Conservation (phyloP, 352 stramenopile genomes). For the Saprolegnia parasitica region DNA sequence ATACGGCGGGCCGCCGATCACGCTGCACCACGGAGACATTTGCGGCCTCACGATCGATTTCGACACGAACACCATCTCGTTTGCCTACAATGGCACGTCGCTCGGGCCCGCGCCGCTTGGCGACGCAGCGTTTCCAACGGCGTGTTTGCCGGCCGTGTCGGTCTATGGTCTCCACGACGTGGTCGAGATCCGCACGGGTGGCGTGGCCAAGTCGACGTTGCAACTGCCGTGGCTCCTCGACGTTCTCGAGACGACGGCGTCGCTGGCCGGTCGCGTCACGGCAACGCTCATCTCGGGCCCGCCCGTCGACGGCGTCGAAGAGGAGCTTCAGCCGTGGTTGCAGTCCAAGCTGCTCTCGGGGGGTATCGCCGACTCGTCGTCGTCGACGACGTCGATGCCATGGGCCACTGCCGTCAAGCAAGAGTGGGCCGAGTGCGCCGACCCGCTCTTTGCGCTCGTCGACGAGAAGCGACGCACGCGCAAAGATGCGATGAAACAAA, state of each 20-base stretch:
- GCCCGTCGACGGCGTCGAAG: constrained; percentile 68
- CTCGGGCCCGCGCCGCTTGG: constrained; percentile 42
- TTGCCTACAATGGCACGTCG: constrained; percentile 60
- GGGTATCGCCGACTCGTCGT: constrained; percentile 37
- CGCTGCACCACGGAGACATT: constrained; percentile 57
- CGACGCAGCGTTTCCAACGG: constrained; percentile 36
- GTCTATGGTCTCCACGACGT: constrained; percentile 66
- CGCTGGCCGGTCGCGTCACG: constrained; percentile 58
- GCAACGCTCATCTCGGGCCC: constrained; percentile 71
- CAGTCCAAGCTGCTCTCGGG: constrained; percentile 77
- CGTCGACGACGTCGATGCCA: background rate
- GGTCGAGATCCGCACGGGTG: constrained; percentile 64
- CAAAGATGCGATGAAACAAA: background rate
- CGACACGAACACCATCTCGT: constrained; percentile 64
- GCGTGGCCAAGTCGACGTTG: constrained; percentile 70
- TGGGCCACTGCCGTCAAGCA: background rate
- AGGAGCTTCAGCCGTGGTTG: constrained; percentile 78
- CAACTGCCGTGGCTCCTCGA: constrained; percentile 81
- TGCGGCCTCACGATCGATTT: constrained; percentile 70
- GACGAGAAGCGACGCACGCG: background rate
- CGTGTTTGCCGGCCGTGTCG: constrained; percentile 54
- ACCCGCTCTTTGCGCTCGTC: background rate
- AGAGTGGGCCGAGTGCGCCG: background rate
- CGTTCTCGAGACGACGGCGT: constrained; percentile 67
- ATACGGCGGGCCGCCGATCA: constrained; percentile 47